These are phyloP conservation scores for Suillus brevipes DNA, from an alignment of 768 basidiomycete genomes.

Conservation along the genomic window DNA sequence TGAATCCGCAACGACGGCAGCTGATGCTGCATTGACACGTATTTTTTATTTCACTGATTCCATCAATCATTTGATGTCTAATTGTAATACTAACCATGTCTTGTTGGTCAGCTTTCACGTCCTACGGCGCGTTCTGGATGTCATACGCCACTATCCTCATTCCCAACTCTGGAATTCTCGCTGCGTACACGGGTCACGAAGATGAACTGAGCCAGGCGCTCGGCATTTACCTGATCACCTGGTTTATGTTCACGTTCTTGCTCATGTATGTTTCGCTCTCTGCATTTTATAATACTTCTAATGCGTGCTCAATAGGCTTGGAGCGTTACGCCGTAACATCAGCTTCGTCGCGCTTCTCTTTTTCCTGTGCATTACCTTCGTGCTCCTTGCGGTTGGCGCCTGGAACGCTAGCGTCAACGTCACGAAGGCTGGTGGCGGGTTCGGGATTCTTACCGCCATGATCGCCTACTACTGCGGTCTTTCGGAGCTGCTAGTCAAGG, in stretches of 20 bases:
- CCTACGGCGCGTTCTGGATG: constrained; percentile 89
- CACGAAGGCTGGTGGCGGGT: constrained; percentile 43
- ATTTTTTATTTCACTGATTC: neutral
- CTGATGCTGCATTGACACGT: neutral
- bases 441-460: constrained; percentile 47
- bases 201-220: constrained; percentile 56
- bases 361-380: constrained; percentile 55
- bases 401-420: constrained; percentile 28
- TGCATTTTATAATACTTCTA: neutral
- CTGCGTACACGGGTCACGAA: constrained; percentile 45
- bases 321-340: constrained; percentile 50
- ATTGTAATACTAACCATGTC: neutral
- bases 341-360: constrained; percentile 50
- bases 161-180: constrained; percentile 61
- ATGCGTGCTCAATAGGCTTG: constrained; percentile 38
- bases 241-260: constrained; percentile 72
- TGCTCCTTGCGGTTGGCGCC: constrained; percentile 43
- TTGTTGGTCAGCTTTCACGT: constrained; percentile 60
- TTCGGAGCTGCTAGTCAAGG: constrained; percentile 40
- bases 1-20: too few relatives aligned
- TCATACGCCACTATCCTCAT: constrained; percentile 75
- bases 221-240: constrained; percentile 72
- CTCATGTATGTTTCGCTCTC: constrained; percentile 50
- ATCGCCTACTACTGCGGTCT: constrained; percentile 49
- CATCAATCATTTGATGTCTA: neutral